Conservation (phyloP, 345 rosid genomes). For the Sonneratia alba region DNA sequence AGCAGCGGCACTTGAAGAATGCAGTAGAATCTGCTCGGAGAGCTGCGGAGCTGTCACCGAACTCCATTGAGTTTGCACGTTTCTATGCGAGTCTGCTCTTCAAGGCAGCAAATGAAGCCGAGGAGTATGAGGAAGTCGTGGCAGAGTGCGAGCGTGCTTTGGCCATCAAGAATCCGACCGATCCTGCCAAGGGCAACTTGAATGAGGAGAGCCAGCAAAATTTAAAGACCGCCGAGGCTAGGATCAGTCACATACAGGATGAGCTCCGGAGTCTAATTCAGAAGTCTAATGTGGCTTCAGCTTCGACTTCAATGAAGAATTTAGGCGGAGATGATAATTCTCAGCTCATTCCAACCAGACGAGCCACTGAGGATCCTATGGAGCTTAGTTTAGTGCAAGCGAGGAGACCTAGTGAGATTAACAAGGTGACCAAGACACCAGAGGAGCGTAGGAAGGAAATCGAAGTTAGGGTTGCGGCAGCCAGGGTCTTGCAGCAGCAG, state of each 20-base stretch:
- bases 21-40: conserved; percentile 58
- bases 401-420: conserved; percentile 82
- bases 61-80: conserved; percentile 62
- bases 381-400: conserved; percentile 58
- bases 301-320: conserved; percentile 75
- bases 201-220: conserved; percentile 82
- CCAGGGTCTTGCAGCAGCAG: conserved; percentile 62
- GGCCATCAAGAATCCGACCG: conserved; percentile 52
- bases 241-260: conserved; percentile 62
- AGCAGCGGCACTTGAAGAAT: conserved; percentile 46
- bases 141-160: conserved; percentile 79
- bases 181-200: conserved; percentile 79
- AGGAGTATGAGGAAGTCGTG: conserved; percentile 69
- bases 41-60: conserved; percentile 55
- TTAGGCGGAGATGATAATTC: conserved; percentile 75
- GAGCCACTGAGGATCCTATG: conserved; percentile 77
- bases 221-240: conserved; percentile 49
- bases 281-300: conserved; percentile 51
- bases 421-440: conserved; percentile 74
- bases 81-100: conserved; percentile 69
- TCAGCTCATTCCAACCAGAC: conserved; percentile 54
- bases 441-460: conserved; percentile 87
- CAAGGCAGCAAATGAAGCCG: conserved; percentile 63
- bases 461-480: conserved; percentile 92
- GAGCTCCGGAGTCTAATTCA: conserved; percentile 67